A percentile compares a stretch with the other conserved stretches of the same genome.
Conservation (phyloP, 2,329 filamentous ascomycete species). For the Aspergillus eucalypticola region DNA sequence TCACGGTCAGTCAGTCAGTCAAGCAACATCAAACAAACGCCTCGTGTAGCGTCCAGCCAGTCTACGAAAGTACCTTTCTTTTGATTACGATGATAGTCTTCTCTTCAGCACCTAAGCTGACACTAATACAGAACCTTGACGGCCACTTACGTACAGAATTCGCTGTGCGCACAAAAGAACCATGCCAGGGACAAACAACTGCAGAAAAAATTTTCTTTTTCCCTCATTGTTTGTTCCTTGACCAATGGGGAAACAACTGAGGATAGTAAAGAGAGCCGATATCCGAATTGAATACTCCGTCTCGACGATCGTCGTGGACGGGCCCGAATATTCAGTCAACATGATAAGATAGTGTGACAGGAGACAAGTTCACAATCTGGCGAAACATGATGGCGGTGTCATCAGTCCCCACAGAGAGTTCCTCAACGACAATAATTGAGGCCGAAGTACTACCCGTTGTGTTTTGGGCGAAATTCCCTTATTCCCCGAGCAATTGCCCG, state of each 20-base stretch:
- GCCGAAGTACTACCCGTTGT: background rate
- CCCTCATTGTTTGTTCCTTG: background rate
- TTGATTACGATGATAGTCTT: background rate
- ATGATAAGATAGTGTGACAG: background rate
- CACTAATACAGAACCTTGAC: background rate
- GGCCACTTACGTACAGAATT: background rate
- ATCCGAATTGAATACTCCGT: background rate
- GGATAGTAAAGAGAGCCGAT: background rate
- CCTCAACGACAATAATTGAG: background rate
- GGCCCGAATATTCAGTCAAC: background rate
- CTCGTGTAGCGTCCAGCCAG: background rate
- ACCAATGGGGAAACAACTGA: background rate
- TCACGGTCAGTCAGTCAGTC: background rate
- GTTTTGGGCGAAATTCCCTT: background rate
- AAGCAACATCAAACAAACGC: background rate
- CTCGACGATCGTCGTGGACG: background rate
- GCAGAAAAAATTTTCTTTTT: background rate
- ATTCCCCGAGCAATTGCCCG: background rate
- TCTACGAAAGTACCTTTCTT: background rate
- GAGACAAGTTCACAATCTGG: background rate
- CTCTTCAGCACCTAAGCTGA: background rate
- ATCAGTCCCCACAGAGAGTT: background rate
- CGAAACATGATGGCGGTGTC: background rate
- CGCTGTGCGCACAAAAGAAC: background rate
- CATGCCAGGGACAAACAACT: constrained; percentile 6